phyloP scores from a whole-genome alignment of 2,329 filamentous ascomycete species.

The Arthroderma sp. region DNA sequence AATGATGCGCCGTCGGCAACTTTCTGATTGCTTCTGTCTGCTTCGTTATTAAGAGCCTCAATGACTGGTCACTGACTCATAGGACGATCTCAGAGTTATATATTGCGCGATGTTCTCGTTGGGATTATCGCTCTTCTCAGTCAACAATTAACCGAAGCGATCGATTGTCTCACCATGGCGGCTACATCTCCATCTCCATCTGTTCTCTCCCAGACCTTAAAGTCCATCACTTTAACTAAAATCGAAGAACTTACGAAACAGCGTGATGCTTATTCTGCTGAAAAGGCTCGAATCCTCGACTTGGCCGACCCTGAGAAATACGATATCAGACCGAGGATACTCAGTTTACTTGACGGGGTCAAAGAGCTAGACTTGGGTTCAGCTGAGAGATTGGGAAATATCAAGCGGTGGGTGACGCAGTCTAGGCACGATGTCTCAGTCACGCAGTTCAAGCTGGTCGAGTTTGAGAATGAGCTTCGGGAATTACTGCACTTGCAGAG shows the following conservation, averaged over 20 bases:
- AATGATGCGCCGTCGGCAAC: no score
- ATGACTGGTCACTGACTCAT: no score
- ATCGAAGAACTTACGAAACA: slow-evolving; percentile 18
- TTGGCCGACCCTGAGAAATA: slow-evolving; percentile 5
- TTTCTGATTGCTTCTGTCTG: no score
- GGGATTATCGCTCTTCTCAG: no score
- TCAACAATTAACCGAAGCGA: no score
- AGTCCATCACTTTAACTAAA: slow-evolving; percentile 12
- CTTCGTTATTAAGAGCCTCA: no score
- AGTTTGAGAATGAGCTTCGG: slow-evolving; percentile 21
- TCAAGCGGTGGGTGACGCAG: slow-evolving; percentile 25
- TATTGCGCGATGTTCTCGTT: no score
- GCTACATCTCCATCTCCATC: slow-evolving; percentile 6
- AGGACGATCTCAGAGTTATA: no score
- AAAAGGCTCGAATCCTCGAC: slow-evolving; percentile 11
- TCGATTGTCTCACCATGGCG: background rate
- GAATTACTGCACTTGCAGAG: slow-evolving; percentile 24
- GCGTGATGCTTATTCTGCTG: slow-evolving; percentile 8
- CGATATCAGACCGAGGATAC: slow-evolving; percentile 5
- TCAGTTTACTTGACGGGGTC: slow-evolving; percentile 5
- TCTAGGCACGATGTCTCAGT: slow-evolving; percentile 26
- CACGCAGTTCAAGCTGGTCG: slow-evolving; percentile 18
- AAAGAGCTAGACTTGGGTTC: slow-evolving; percentile 9
- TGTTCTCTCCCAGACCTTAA: slow-evolving; percentile 10
- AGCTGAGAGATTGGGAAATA: slow-evolving; percentile 15